Evolutionary conservation across 2,329 filamentous ascomycete genomes (phyloP).

Genomic region (Colletotrichum salicis): DNA sequence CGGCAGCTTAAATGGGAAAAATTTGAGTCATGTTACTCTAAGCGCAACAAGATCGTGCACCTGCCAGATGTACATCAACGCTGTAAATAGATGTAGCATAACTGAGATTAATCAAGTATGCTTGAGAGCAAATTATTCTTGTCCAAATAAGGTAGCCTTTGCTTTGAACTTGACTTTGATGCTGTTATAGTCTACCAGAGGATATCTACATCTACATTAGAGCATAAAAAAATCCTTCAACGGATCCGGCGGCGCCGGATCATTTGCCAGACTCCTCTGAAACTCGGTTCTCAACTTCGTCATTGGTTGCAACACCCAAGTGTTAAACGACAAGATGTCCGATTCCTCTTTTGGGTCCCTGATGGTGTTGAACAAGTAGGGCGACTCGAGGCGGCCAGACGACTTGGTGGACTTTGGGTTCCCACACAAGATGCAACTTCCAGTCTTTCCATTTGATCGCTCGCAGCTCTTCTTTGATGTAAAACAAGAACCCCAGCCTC

Average conservation of each 20-base stretch:
- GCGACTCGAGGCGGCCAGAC: conserved; percentile 43
- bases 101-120: not conserved
- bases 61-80: not conserved
- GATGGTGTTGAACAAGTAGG: conserved; percentile 46
- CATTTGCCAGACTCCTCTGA: conserved; percentile 42
- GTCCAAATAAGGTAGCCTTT: not conserved
- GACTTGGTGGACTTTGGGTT: conserved; percentile 49
- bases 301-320: conserved; percentile 47
- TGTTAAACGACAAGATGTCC: conserved; percentile 44
- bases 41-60: not conserved
- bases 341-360: conserved; percentile 48
- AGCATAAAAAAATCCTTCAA: conserved; percentile 38
- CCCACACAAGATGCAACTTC: conserved; percentile 49
- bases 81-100: not conserved
- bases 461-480: conserved; percentile 48
- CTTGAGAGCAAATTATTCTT: not conserved
- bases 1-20: not conserved
- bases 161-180: not conserved
- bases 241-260: conserved; percentile 46
- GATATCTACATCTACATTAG: not conserved
- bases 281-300: conserved; percentile 41
- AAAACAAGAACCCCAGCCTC: conserved; percentile 45
- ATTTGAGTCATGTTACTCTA: not conserved
- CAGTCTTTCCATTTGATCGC: conserved; percentile 49
- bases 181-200: not conserved